Base-by-base conservation (phyloP, 345 rosid genomes). In the Salix suchowensis region DNA sequence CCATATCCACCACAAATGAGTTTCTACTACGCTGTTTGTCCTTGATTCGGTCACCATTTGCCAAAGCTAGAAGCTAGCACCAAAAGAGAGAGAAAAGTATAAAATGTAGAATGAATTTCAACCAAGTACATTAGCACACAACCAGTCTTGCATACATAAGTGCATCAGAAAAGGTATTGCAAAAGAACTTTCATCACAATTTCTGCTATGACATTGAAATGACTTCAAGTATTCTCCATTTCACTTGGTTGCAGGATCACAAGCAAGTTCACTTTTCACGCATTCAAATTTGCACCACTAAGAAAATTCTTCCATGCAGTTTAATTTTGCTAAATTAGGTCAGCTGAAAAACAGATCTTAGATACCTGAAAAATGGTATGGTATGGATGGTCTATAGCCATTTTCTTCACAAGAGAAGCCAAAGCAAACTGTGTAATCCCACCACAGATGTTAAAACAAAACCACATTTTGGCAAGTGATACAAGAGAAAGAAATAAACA, bases 351-450 rank as follows among this genome's bases (percentile, higher is more conserved):
- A 30, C 42, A 32, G 54, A 67, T 71, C 67, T 55, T 76, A 12
- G 3, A 37, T 80, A 95, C 98, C 97, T 89, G 98, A 83, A 95
- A 86, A 86, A 95, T 85, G 69, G 97, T 89, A 80, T 95, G 98
- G 79, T 95, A 91, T 28, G 98, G 98, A 87, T 95, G 98, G 83
- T 93, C 98, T 75, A 88, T 87, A 79, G 98, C 92, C 97, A 95
- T 95, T 87, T 93, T 95, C 88, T 89, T 95, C 86, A 95, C 84
- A 76, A 95, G 94, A 79, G 97, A 90, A 79, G 87, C 89, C 88
- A 95, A 78, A 79, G 98, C 96, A 87, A 84, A 87, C 98, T 95
- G 97, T 88, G 84, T 21, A 21, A 75, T 74, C 40, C 79, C 85
- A 78, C 74, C 13, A 4, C 66, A 52, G 32, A 82, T 21, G 80